Evolutionary conservation across 192 early-diverging fungal genomes (phyloP), one percentile per base, ranked within the genome.

Genomic region (Thoreauomyces humboldtii): DNA sequence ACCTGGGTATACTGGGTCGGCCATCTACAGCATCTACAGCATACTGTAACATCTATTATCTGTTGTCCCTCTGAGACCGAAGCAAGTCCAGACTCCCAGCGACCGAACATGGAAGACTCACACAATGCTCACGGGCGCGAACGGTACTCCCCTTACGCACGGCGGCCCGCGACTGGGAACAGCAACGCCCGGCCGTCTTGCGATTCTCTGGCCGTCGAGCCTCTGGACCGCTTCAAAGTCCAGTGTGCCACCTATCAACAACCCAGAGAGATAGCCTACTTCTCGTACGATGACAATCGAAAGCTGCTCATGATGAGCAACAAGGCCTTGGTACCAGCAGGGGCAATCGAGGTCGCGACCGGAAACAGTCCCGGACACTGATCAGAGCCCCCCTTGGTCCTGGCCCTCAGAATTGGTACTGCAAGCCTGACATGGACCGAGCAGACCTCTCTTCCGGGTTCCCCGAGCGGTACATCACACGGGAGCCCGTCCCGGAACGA

Each of bases 401-500:
- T n/a, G n/a, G 36, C 27, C 17, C 14, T 41, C 34, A 67, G 48
- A 60, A 62, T 22, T 56, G 44, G 38, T 57, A 65, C 63, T 50
- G 60, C 38, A 29, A 28, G 15, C 73, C 46, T 43, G 55, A 67
- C 31, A 4, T 67, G 17, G 24, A 50, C n/a, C 7, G 37, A 19
- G 43, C 63, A 11, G 35, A 50, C 36, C 74, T 93, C 5, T 82
- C 82, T 9, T 71, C 71, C 37, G 91, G 92, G 0, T 88, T 86
- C 63, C 78, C 74, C 2, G 84, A 91, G 9, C 65, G 79, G 7
- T 91, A 86, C 61, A 82, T 91, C 12, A 50, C 73, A 41, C 83
- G 92, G 9, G 86, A 87, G 59, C 37, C 61, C 4, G 62, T 60
- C 2, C 74, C 79, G 50, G 96, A 95, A 54, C 88, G 91, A 52